phyloP scores from a whole-genome alignment of 805 yeast species.

The Yarrowia keelungensis region DNA sequence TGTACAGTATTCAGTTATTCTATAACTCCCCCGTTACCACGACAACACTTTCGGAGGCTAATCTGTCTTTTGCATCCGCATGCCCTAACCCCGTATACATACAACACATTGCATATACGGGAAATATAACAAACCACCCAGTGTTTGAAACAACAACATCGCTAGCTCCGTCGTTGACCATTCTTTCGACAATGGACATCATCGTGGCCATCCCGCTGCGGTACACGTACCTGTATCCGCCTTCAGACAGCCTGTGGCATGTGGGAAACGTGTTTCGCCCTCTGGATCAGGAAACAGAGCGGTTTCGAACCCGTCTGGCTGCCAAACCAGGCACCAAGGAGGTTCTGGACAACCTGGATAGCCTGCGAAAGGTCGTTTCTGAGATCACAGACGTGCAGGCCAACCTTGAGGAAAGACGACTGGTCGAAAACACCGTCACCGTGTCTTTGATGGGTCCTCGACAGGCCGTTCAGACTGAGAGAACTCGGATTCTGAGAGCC shows the following conservation, averaged over 20 bases:
- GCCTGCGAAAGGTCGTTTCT: slow-evolving; percentile 39
- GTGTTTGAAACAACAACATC: not conserved
- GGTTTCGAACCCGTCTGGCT: slow-evolving; percentile 28
- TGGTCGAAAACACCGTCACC: slow-evolving; percentile 51
- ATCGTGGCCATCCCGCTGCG: slow-evolving; percentile 39
- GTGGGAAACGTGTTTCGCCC: slow-evolving; percentile 27
- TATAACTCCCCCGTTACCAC: too few species aligned
- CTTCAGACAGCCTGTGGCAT: slow-evolving; percentile 4
- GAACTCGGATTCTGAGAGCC: slow-evolving; percentile 49
- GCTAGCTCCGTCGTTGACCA: not conserved
- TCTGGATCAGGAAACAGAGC: slow-evolving; percentile 35
- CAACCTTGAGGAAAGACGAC: slow-evolving; percentile 50
- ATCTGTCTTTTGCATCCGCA: too few species aligned
- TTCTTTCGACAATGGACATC: slow-evolving; percentile 33
- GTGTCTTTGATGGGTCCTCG: slow-evolving; percentile 51
- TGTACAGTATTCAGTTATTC: too few species aligned
- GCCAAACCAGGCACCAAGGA: slow-evolving; percentile 29
- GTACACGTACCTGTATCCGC: slow-evolving; percentile 39
- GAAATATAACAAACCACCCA: not conserved
- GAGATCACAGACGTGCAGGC: slow-evolving; percentile 41
- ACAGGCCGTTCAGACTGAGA: slow-evolving; percentile 48
- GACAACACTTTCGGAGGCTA: too few species aligned
- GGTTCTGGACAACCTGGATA: slow-evolving; percentile 42
- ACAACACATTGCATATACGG: slow-evolving; percentile 14
- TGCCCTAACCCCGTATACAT: slow-evolving; percentile 4